Percentiles rank a stretch among this genome's conserved stretches.
Evolutionary conservation across 1,139 yeast genomes (phyloP).

Genomic region (Geotrichum siamense): DNA sequence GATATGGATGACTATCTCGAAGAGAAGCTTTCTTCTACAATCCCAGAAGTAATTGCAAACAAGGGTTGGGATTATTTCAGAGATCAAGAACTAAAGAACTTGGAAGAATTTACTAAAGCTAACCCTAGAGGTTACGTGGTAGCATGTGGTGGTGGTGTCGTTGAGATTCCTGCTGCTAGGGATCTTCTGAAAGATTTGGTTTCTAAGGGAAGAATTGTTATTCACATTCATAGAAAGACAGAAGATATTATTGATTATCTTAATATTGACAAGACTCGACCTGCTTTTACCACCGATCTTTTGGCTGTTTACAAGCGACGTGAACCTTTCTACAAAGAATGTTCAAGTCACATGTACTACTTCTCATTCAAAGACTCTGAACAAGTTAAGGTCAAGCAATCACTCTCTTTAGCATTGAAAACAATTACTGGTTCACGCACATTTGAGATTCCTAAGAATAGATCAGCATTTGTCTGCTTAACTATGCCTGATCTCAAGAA

Average conservation of each 20-base stretch:
- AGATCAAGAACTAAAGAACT: slow-evolving; percentile 52
- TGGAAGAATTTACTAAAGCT: slow-evolving; percentile 45
- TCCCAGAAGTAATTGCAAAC: slow-evolving; percentile 58
- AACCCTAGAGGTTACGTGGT: slow-evolving; percentile 57
- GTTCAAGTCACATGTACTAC: slow-evolving; percentile 72
- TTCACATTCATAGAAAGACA: slow-evolving; percentile 85
- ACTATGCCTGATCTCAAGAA: slow-evolving; percentile 46
- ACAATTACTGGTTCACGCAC: slow-evolving; percentile 56
- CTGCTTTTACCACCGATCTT: slow-evolving; percentile 73
- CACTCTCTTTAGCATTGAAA: slow-evolving; percentile 52
- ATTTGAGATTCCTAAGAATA: slow-evolving; percentile 41
- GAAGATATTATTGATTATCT: slow-evolving; percentile 73
- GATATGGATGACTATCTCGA: slow-evolving; percentile 78
- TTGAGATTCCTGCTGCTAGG: slow-evolving; percentile 69
- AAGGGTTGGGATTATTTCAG: slow-evolving; percentile 89
- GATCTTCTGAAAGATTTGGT: slow-evolving; percentile 49
- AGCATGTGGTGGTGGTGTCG: slow-evolving; percentile 96
- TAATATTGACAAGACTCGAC: slow-evolving; percentile 71
- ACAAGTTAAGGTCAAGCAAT: slow-evolving; percentile 49
- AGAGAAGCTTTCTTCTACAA: slow-evolving; percentile 45
- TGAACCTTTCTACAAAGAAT: slow-evolving; percentile 69
- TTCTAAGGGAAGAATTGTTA: slow-evolving; percentile 60
- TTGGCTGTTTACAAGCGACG: slow-evolving; percentile 78
- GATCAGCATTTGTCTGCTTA: slow-evolving; percentile 68
- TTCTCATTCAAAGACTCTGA: slow-evolving; percentile 51